These are phyloP conservation scores for Pestalotiopsis sp. DNA, from an alignment of 2,329 filamentous ascomycete genomes.

Conservation along the genomic window DNA sequence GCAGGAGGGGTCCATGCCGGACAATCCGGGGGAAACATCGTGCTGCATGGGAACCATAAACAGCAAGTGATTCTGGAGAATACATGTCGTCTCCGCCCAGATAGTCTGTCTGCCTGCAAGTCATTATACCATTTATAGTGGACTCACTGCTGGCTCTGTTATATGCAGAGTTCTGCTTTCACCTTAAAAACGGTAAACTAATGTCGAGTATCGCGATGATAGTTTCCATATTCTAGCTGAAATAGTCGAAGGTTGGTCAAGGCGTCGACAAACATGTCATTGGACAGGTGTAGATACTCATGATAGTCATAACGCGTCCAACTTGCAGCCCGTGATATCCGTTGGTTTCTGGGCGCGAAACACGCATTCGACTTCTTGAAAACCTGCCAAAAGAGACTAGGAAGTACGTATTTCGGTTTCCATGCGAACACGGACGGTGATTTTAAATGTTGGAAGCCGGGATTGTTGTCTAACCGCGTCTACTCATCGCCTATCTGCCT, in stretches of 20 bases:
- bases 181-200: not conserved
- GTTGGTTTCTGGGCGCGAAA: not conserved
- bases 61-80: not conserved
- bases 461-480: not conserved
- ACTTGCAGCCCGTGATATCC: not conserved
- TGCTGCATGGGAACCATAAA: not conserved
- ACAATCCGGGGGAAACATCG: not conserved
- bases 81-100: not conserved
- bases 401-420: not conserved
- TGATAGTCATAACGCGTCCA: no score
- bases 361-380: not conserved
- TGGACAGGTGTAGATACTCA: not conserved
- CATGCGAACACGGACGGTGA: not conserved
- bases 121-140: not conserved
- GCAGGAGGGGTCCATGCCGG: not conserved
- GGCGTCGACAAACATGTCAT: not conserved
- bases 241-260: not conserved
- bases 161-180: not conserved
- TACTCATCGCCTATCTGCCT: not conserved
- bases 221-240: not conserved
- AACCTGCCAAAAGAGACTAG: not conserved
- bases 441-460: not conserved
- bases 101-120: not conserved
- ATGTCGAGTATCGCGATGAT: not conserved
- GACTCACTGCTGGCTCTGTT: not conserved